Conservation (phyloP, 2,329 filamentous ascomycete genomes). For the Arthrobotrys sphaeroides region DNA sequence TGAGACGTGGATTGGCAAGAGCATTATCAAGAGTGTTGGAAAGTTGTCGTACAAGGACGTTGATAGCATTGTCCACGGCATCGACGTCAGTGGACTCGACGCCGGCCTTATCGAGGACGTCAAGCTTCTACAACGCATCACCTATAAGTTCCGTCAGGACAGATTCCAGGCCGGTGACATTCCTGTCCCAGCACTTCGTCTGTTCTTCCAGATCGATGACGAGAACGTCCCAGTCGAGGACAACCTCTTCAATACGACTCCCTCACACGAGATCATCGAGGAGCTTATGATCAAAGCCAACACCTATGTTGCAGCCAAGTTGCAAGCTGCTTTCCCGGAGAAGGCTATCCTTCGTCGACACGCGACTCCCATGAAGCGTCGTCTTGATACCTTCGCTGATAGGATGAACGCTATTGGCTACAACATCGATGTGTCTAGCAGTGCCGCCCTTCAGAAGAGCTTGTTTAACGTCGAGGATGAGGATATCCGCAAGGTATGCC, state of each 20-base stretch:
- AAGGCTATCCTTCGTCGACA: constrained; percentile 93
- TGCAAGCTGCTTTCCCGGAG: constrained; percentile 81
- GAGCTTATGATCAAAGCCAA: constrained; percentile 96
- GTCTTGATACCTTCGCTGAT: constrained; percentile 88
- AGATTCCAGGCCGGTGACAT: constrained; percentile 82
- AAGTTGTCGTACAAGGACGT: constrained; percentile 87
- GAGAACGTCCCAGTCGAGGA: constrained; percentile 97
- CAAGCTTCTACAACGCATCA: constrained; percentile 75
- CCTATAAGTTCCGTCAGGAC: constrained; percentile 88
- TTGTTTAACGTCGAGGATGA: constrained; percentile 90
- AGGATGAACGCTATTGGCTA: constrained; percentile 92
- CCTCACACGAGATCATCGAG: constrained; percentile 91
- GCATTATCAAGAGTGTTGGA: constrained; percentile 88
- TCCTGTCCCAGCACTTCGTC: constrained; percentile 82
- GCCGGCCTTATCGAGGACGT: constrained; percentile 76
- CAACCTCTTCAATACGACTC: constrained; percentile 92
- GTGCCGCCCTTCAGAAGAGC: constrained; percentile 90
- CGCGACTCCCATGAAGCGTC: constrained; percentile 82
- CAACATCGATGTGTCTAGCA: constrained; percentile 87
- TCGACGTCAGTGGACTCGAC: constrained; percentile 70
- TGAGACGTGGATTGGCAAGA: constrained; percentile 92
- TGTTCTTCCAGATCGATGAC: constrained; percentile 93
- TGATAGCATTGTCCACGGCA: constrained; percentile 78
- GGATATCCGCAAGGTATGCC: constrained; percentile 78
- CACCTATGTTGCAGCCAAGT: constrained; percentile 83